A percentile compares a stretch with the other conserved stretches of the same genome.
Evolutionary conservation across 1,284 basidiomycete species (phyloP).

Genomic region (Singerocomus inundabilis): DNA sequence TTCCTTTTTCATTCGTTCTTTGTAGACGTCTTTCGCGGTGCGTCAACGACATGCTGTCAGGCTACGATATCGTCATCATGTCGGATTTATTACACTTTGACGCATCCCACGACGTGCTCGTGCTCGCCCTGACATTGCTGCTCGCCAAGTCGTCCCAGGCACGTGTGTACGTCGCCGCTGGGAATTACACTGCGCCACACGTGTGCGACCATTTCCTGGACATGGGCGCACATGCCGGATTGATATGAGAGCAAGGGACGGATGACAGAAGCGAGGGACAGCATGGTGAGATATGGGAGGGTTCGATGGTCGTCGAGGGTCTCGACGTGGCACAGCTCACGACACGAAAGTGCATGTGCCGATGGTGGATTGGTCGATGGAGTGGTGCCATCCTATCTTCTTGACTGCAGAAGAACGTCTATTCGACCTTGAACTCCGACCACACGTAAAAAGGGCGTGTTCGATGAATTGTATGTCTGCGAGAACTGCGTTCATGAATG

Average conservation of each 20-base stretch:
- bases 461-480: background rate
- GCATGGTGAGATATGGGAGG: conserved; percentile 42
- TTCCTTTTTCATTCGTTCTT: background rate
- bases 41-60: conserved; percentile 22
- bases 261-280: conserved; percentile 9
- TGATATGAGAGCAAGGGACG: conserved; percentile 46
- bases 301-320: conserved; percentile 44
- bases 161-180: conserved; percentile 58
- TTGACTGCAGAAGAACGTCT: background rate
- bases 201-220: conserved; percentile 57
- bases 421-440: background rate
- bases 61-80: conserved; percentile 61
- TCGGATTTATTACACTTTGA: conserved; percentile 72
- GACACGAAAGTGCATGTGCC: conserved; percentile 54
- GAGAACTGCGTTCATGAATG: background rate
- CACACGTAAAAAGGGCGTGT: conserved; percentile 2
- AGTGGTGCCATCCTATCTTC: background rate
- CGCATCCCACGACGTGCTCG: conserved; percentile 54
- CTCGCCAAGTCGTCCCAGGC: conserved; percentile 44
- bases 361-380: conserved; percentile 58
- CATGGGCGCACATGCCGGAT: conserved; percentile 40
- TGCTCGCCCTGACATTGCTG: conserved; percentile 48
- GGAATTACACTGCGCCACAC: conserved; percentile 55
- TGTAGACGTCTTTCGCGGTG: conserved; percentile 15
- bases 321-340: conserved; percentile 49